Conservation (phyloP, 345 rosid species). For the Excoecaria cochinchinensis region DNA sequence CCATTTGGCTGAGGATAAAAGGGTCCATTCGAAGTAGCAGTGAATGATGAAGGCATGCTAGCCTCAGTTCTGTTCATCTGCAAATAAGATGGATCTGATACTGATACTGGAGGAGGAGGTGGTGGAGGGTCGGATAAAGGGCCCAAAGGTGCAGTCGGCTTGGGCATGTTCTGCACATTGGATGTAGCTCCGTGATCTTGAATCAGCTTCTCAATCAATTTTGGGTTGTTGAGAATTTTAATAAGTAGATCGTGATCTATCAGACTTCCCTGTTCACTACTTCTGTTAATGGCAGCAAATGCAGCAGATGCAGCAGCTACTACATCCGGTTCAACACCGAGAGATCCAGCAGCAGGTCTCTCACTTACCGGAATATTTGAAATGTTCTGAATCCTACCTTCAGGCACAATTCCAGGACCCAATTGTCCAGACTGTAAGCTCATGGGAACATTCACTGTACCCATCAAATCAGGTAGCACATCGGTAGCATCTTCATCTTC, state of each 20-base stretch:
- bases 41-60: slow-evolving; percentile 27
- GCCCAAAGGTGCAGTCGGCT: slow-evolving; percentile 20
- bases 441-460: slow-evolving; percentile 24
- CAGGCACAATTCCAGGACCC: slow-evolving; percentile 36
- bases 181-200: slow-evolving; percentile 50
- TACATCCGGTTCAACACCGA: slow-evolving; percentile 52
- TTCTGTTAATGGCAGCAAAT: slow-evolving; percentile 58
- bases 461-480: slow-evolving; percentile 33
- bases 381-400: slow-evolving; percentile 21
- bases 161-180: slow-evolving; percentile 33
- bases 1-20: slow-evolving; percentile 50
- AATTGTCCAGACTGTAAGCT: slow-evolving; percentile 35
- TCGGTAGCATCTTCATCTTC: slow-evolving; percentile 84
- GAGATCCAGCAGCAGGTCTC: slow-evolving; percentile 36
- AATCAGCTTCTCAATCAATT: slow-evolving; percentile 68
- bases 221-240: slow-evolving; percentile 76
- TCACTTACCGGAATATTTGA: slow-evolving; percentile 30
- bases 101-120: slow-evolving; percentile 18
- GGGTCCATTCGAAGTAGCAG: slow-evolving; percentile 45
- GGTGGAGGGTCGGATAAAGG: slow-evolving; percentile 27
- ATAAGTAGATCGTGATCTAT: slow-evolving; percentile 80
- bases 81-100: slow-evolving; percentile 35
- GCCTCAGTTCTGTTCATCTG: slow-evolving; percentile 44
- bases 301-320: slow-evolving; percentile 69
- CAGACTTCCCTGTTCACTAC: slow-evolving; percentile 57